These are phyloP conservation scores for Linanthus parryae DNA, from an alignment of 148 eudicot species.

Conservation along the genomic window DNA sequence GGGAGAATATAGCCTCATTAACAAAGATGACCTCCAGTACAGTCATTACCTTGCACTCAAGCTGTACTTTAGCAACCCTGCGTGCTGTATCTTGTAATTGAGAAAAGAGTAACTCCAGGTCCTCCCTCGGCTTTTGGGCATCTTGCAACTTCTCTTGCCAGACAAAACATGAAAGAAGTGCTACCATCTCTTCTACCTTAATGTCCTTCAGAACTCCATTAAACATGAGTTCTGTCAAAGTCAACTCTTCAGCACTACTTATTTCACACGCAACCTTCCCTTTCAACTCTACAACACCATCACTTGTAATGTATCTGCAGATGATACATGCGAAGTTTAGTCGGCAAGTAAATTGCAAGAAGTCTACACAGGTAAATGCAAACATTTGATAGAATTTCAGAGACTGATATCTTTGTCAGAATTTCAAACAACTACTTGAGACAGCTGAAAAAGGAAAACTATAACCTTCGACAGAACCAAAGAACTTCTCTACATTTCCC, in stretches of 20 bases:
- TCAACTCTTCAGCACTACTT: constrained; percentile 97
- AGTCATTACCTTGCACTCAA: constrained; percentile 69
- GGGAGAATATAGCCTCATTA: neutral
- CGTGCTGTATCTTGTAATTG: constrained; percentile 91
- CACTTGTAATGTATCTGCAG: constrained; percentile 72
- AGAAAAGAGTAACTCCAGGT: constrained; percentile 63
- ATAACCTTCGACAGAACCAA: no score
- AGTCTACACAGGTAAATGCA: no score
- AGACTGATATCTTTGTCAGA: no score
- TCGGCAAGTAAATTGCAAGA: no score
- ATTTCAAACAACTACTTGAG: no score
- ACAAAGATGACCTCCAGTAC: neutral
- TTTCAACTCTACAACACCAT: constrained; percentile 87
- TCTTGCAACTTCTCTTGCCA: constrained; percentile 98
- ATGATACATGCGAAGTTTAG: constrained; percentile 1
- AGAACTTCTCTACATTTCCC: no score
- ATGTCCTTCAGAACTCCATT: constrained; percentile 77
- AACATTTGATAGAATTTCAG: no score
- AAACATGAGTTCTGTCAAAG: constrained; percentile 86
- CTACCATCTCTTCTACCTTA: constrained; percentile 85
- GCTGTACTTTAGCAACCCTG: constrained; percentile 83
- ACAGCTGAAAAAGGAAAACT: no score
- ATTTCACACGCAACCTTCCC: constrained; percentile 97
- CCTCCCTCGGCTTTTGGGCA: constrained; percentile 89
- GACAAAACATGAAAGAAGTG: constrained; percentile 90